Conservation (phyloP, 163 green algal species). For the Chlorella variabilis region DNA sequence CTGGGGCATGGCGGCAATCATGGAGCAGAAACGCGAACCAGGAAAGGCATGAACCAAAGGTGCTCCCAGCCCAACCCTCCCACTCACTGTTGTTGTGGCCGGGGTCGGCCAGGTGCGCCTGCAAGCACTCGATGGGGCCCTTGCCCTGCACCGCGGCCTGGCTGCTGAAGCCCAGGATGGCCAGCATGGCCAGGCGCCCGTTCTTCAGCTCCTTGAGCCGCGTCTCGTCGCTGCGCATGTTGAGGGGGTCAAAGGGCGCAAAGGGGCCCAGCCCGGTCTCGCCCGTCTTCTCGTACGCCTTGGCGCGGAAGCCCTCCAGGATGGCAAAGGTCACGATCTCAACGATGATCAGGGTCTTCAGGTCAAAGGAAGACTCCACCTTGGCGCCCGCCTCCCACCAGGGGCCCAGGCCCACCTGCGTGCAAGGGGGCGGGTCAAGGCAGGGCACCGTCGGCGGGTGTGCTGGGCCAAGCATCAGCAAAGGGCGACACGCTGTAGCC, state of each 20-base stretch:
- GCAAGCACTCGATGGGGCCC: conserved; percentile 83
- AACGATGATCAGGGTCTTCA: conserved; percentile 64
- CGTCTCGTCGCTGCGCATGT: conserved; percentile 77
- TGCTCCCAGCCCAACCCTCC: background rate
- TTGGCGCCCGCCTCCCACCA: conserved; percentile 86
- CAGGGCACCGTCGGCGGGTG: background rate
- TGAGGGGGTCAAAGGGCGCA: conserved; percentile 81
- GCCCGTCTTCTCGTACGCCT: conserved; percentile 87
- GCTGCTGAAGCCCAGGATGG: conserved; percentile 87
- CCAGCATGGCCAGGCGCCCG: conserved; percentile 85
- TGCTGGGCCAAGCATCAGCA: no score
- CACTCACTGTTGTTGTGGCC: conserved; percentile 89
- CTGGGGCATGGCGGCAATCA: no score
- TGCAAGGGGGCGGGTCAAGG: background rate
- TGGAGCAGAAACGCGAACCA: no score
- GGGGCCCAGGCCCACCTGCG: conserved; percentile 69
- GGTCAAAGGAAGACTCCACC: conserved; percentile 63
- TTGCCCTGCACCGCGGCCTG: conserved; percentile 79
- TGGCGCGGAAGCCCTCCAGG: conserved; percentile 83
- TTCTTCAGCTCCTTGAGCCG: conserved; percentile 93
- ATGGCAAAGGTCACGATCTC: conserved; percentile 75
- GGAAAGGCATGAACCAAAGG: no score
- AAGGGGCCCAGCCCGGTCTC: conserved; percentile 59
- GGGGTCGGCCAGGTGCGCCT: conserved; percentile 84
- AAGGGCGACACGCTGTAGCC: no score